These are phyloP conservation scores for Amaranthus cruentus DNA, from an alignment of 148 eudicot genomes.

Conservation along the genomic window DNA sequence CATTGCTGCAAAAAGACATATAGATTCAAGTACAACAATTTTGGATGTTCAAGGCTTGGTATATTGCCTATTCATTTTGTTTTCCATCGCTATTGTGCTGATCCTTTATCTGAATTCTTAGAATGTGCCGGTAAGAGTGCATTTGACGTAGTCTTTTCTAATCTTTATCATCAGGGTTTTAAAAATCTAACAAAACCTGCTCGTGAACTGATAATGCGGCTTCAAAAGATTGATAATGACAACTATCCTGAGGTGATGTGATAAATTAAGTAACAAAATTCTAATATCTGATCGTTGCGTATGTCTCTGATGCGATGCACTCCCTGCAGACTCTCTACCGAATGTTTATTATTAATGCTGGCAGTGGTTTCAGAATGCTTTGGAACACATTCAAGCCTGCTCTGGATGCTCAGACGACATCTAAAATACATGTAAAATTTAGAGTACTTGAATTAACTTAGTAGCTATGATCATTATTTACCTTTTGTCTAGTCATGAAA, in stretches of 20 bases:
- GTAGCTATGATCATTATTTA: background rate
- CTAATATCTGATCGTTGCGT: background rate
- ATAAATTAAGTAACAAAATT: background rate
- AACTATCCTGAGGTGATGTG: conserved; percentile 77
- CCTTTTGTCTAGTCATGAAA: background rate
- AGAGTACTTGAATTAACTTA: background rate
- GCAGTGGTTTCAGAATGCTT: conserved; percentile 63
- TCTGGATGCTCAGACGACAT: conserved; percentile 72
- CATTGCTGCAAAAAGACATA: conserved; percentile 70
- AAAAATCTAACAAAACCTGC: conserved; percentile 67
- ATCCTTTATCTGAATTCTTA: background rate
- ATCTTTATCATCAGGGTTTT: conserved; percentile 48
- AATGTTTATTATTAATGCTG: conserved; percentile 88
- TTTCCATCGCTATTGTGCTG: background rate
- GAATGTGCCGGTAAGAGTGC: background rate
- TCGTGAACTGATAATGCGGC: conserved; percentile 62
- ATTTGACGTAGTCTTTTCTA: background rate
- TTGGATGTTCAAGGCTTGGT: conserved; percentile 95
- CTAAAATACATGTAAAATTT: conserved; percentile 71
- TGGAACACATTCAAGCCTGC: conserved; percentile 65
- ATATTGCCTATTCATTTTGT: conserved; percentile 22
- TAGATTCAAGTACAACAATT: conserved; percentile 76
- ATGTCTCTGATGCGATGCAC: background rate
- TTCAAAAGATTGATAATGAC: conserved; percentile 81
- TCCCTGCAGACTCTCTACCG: conserved; percentile 60